A percentile compares a stretch with the other conserved stretches of the same genome.
Conservation (phyloP, 371 early-diverging fungal species). For the Mortierella sp. region DNA sequence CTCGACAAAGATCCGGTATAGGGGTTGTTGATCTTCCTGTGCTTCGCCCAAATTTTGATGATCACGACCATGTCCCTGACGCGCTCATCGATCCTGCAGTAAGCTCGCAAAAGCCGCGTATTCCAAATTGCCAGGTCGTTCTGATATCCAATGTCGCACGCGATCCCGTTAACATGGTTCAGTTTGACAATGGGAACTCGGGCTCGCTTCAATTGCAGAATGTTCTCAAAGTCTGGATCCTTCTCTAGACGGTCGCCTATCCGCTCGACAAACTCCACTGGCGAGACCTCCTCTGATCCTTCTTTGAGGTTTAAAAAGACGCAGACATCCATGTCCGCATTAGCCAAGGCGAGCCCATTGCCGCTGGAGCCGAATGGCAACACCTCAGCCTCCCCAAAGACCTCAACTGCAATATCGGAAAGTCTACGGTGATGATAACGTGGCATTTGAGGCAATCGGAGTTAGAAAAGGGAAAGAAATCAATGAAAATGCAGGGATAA, state of each 20-base stretch:
- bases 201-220: constrained; percentile 57
- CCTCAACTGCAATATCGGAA: constrained; percentile 38
- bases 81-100: constrained; percentile 81
- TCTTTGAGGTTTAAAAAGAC: constrained; percentile 48
- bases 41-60: constrained; percentile 86
- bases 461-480: background rate
- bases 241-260: constrained; percentile 52
- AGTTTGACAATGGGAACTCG: constrained; percentile 68
- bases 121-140: constrained; percentile 84
- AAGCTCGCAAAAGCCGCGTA: constrained; percentile 79
- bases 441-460: background rate
- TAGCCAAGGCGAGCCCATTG: constrained; percentile 59
- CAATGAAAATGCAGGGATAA: background rate
- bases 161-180: constrained; percentile 60
- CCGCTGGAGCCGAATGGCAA: constrained; percentile 60
- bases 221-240: constrained; percentile 46
- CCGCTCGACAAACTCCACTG: constrained; percentile 58
- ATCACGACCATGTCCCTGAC: constrained; percentile 78
- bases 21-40: constrained; percentile 77
- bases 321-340: constrained; percentile 62
- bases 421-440: constrained; percentile 15
- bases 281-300: constrained; percentile 40
- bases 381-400: constrained; percentile 53
- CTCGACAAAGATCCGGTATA: constrained; percentile 57
- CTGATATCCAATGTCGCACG: constrained; percentile 89